Percentiles rank a stretch among this genome's conserved stretches.
These are phyloP conservation scores for Pestalotiopsis fici DNA, from an alignment of 2,329 filamentous ascomycete species.

Conservation along the genomic window DNA sequence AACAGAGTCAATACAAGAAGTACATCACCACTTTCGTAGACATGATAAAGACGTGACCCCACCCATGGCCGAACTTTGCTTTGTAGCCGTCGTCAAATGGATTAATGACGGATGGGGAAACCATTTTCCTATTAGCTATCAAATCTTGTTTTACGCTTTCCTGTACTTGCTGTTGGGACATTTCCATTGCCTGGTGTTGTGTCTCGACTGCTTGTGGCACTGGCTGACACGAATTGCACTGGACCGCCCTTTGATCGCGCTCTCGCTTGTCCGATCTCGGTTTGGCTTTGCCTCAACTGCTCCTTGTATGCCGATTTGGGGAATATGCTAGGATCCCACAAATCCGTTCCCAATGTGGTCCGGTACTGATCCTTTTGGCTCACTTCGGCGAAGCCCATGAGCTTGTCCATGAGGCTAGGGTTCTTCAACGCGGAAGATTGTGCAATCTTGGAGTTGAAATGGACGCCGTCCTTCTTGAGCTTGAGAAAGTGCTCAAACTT, in stretches of 20 bases:
- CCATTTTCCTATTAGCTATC: constrained; percentile 25
- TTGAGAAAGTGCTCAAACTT: constrained; percentile 76
- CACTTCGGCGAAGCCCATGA: constrained; percentile 67
- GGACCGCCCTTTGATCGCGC: constrained; percentile 43
- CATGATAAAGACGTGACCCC: not conserved
- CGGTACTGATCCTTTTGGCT: constrained; percentile 61
- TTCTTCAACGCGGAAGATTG: constrained; percentile 69
- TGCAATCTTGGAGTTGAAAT: constrained; percentile 77
- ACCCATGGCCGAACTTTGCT: not conserved
- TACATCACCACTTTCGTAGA: not conserved
- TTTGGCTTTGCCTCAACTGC: constrained; percentile 49
- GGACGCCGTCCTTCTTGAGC: constrained; percentile 74
- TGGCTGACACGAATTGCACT: constrained; percentile 50
- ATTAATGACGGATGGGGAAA: not conserved
- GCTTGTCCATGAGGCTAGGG: constrained; percentile 70
- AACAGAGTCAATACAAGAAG: too few species aligned
- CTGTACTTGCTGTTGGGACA: constrained; percentile 24
- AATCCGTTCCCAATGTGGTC: constrained; percentile 56
- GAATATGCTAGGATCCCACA: constrained; percentile 61
- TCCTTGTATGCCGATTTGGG: constrained; percentile 56
- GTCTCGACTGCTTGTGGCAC: constrained; percentile 9
- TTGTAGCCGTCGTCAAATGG: not conserved
- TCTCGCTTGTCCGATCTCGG: constrained; percentile 43
- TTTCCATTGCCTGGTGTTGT: constrained; percentile 23
- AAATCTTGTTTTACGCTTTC: constrained; percentile 36